phyloP scores from a whole-genome alignment of 2,329 filamentous ascomycete genomes.

The Cladosporium austrohemisphaericum region DNA sequence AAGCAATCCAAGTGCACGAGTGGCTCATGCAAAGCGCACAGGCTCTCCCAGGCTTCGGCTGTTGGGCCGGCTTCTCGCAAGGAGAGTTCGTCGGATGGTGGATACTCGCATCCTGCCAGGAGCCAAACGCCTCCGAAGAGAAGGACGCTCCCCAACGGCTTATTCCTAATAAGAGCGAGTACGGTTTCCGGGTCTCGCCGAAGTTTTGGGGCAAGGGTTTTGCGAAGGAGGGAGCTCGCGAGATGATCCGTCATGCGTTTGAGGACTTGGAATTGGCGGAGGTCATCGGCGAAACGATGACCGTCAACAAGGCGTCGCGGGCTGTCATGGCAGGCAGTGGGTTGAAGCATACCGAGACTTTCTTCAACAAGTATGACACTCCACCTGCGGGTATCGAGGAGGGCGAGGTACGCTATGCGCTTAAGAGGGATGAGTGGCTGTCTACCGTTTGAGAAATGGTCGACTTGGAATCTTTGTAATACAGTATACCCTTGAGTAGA shows the following conservation, averaged over 20 bases:
- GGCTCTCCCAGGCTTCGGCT: slow-evolving; percentile 10
- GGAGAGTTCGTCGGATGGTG: slow-evolving; percentile 34
- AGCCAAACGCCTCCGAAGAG: not conserved
- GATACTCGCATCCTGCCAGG: slow-evolving; percentile 25
- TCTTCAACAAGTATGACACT: slow-evolving; percentile 14
- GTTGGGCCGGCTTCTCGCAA: slow-evolving; percentile 9
- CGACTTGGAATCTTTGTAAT: no score
- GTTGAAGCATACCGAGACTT: slow-evolving; percentile 14
- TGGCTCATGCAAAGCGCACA: slow-evolving; percentile 11
- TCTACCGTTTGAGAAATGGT: not conserved
- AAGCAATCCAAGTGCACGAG: slow-evolving; percentile 13
- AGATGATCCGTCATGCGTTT: slow-evolving; percentile 30
- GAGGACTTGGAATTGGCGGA: slow-evolving; percentile 26
- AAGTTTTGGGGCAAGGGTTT: slow-evolving; percentile 32
- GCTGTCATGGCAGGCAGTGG: slow-evolving; percentile 19
- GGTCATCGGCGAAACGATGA: slow-evolving; percentile 32
- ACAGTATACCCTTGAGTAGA: no score
- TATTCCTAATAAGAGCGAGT: slow-evolving; percentile 21
- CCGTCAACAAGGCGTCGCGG: slow-evolving; percentile 30
- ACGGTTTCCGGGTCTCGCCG: slow-evolving; percentile 29
- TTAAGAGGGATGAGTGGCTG: slow-evolving; percentile 7
- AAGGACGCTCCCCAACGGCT: not conserved
- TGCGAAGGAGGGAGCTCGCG: slow-evolving; percentile 32
- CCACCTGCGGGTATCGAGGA: slow-evolving; percentile 15
- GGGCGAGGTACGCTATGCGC: slow-evolving; percentile 12